Evolutionary conservation across 2,329 filamentous ascomycete genomes (phyloP).

Genomic region (Dactylellina leptospora): DNA sequence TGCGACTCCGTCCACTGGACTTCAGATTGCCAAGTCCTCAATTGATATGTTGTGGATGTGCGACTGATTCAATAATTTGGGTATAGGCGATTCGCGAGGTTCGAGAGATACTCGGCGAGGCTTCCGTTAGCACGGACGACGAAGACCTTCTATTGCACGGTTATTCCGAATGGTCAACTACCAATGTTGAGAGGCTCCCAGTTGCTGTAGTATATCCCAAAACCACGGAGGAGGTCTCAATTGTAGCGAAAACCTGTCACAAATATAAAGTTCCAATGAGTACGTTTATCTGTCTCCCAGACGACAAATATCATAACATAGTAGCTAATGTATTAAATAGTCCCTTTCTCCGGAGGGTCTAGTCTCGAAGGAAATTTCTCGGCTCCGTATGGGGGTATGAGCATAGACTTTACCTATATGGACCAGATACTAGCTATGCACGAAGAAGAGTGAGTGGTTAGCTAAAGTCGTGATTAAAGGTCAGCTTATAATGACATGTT

Average conservation of each 20-base stretch:
- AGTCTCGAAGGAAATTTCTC: conserved; percentile 91
- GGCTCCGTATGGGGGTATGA: conserved; percentile 84
- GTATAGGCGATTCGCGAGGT: conserved; percentile 69
- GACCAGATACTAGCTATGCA: conserved; percentile 81
- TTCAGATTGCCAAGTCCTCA: not conserved
- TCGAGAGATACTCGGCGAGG: conserved; percentile 64
- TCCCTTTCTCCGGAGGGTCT: conserved; percentile 85
- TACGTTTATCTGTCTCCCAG: conserved; percentile 12
- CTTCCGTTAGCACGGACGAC: conserved; percentile 70
- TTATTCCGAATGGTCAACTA: conserved; percentile 74
- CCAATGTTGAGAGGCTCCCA: conserved; percentile 69
- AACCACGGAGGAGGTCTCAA: conserved; percentile 69
- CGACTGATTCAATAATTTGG: not conserved
- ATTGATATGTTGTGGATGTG: not conserved
- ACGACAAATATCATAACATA: not conserved
- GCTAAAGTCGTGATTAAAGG: too few relatives aligned
- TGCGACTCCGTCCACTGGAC: not conserved
- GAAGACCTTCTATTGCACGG: conserved; percentile 71
- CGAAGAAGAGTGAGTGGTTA: conserved; percentile 73
- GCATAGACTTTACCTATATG: conserved; percentile 90
- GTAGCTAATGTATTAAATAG: conserved; percentile 19
- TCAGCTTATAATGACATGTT: not conserved
- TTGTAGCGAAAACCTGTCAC: conserved; percentile 74
- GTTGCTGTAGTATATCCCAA: conserved; percentile 73
- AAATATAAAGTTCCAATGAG: conserved; percentile 81